phyloP scores from a whole-genome alignment of 805 yeast genomes.

The Pichia rugopelliculosa region DNA sequence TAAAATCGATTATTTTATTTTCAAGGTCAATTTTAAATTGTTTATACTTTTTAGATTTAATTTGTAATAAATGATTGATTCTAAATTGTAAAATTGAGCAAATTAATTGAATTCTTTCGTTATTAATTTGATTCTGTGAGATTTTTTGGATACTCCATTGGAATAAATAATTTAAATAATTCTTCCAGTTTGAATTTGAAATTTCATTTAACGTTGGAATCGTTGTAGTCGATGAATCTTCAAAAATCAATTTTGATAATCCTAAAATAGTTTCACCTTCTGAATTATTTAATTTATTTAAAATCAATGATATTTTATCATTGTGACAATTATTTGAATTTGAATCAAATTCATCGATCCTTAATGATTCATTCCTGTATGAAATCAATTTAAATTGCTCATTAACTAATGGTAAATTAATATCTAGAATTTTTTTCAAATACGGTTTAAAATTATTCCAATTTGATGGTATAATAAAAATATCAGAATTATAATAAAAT shows the following conservation, averaged over 20 bases:
- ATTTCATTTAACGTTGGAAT: background rate
- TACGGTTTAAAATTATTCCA: constrained; percentile 51
- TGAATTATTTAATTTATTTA: constrained; percentile 25
- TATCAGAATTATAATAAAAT: constrained; percentile 46
- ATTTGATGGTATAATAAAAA: constrained; percentile 54
- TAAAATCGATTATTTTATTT: constrained; percentile 26
- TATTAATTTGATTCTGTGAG: constrained; percentile 12
- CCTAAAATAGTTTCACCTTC: constrained; percentile 13
- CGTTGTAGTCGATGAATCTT: constrained; percentile 8
- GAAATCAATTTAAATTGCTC: constrained; percentile 54
- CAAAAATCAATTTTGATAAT: constrained; percentile 20
- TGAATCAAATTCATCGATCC: constrained; percentile 36
- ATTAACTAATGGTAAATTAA: constrained; percentile 24
- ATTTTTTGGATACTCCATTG: constrained; percentile 27
- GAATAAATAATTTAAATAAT: constrained; percentile 17
- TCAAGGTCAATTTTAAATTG: constrained; percentile 27
- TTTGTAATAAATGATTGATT: constrained; percentile 14
- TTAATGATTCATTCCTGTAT: constrained; percentile 64
- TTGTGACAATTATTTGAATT: background rate
- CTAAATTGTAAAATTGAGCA: constrained; percentile 23
- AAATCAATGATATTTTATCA: constrained; percentile 16
- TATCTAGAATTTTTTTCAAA: constrained; percentile 35
- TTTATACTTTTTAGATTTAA: constrained; percentile 20
- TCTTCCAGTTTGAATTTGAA: constrained; percentile 20
- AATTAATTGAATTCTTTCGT: constrained; percentile 19